Base-by-base conservation (phyloP, 495 filamentous ascomycete genomes). In the Pseudevernia furfuracea region DNA sequence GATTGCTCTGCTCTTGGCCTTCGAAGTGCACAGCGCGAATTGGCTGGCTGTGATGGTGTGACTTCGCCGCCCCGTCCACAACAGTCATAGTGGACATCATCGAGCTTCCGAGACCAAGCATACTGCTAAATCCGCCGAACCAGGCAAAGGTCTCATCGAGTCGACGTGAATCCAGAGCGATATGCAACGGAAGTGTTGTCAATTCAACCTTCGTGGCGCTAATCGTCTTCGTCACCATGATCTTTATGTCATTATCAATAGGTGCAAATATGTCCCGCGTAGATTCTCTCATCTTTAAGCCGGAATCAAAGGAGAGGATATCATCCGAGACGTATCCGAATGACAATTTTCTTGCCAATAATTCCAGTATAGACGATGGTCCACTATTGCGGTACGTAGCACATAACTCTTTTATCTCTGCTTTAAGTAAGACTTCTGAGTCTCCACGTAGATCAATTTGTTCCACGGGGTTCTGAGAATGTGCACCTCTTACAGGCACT, bases 81-180 rank as follows among this genome's bases (percentile, higher is more conserved):
- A 82, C 78, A 0, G 87, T 86, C 12, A 84, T 80, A 62, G 85
- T 86, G 2, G 89, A 92, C 30, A 86, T 85, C 37, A 95, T 88
- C 1, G 92, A 97, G 67, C 83, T 90, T 59, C 91, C 87, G 66
- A 96, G 82, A 66, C 92, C 93, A 38, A 99, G 76, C 53, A 99
- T 88, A 65, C 91, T 91, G 71, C 93, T 97, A 25, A 99, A 77
- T 0, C 95, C 95, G 21, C 94, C 95, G 71, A 97, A 89, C 81
- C 89, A 92, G 38, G 85, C 83, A 59, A 97, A 83, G 7, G 88
- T 88, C 59, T 96, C 93, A 67, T 99, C 95, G 17, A 97, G 70
- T 46, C 82, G 84, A 66, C 87, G 87, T 15, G 96, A 78, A 74
- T 97, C 89, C 36, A 97, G 71, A 63, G 83, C 82, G 9, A 97